Conservation (phyloP, 2,329 filamentous ascomycete genomes). For the Beauveria sp. region DNA sequence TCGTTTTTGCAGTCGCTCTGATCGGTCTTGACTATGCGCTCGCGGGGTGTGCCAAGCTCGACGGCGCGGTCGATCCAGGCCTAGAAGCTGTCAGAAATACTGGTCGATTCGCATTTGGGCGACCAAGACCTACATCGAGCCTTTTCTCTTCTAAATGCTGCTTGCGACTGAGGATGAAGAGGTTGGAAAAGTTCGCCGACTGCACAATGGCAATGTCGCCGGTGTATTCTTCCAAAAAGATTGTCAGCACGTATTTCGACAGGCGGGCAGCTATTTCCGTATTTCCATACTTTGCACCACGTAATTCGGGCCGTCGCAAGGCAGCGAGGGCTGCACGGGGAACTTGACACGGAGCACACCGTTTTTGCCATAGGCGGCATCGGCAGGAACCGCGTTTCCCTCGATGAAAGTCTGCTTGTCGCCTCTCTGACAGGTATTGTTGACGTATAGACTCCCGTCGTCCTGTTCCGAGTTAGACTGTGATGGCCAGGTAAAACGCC, state of each 20-base stretch:
- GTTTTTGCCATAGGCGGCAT: constrained; percentile 20
- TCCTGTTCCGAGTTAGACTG: constrained; percentile 15
- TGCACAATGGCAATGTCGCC: constrained; percentile 25
- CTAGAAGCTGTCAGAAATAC: constrained; percentile 9
- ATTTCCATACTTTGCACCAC: constrained; percentile 23
- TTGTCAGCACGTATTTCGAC: neutral
- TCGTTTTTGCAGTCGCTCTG: constrained; percentile 17
- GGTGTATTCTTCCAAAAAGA: constrained; percentile 20
- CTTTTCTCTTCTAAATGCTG: constrained; percentile 20
- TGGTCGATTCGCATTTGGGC: neutral
- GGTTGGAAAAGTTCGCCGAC: constrained; percentile 24
- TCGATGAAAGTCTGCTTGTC: constrained; percentile 22
- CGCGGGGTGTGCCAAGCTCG: constrained; percentile 18
- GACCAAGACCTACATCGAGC: constrained; percentile 19
- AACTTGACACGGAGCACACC: constrained; percentile 25
- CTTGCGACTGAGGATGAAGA: constrained; percentile 25
- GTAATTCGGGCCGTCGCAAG: constrained; percentile 26
- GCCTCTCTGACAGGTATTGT: constrained; percentile 23
- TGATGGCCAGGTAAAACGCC: neutral
- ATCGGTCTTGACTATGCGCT: constrained; percentile 21
- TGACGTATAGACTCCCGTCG: constrained; percentile 24
- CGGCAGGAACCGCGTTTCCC: constrained; percentile 21
- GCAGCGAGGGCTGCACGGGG: constrained; percentile 20
- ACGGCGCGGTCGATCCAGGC: constrained; percentile 21
- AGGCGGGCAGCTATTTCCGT: neutral